Percentiles rank a stretch among this genome's conserved stretches.
Conservation (phyloP, 176 grass and related monocot genomes). For the Triticum urartu region DNA sequence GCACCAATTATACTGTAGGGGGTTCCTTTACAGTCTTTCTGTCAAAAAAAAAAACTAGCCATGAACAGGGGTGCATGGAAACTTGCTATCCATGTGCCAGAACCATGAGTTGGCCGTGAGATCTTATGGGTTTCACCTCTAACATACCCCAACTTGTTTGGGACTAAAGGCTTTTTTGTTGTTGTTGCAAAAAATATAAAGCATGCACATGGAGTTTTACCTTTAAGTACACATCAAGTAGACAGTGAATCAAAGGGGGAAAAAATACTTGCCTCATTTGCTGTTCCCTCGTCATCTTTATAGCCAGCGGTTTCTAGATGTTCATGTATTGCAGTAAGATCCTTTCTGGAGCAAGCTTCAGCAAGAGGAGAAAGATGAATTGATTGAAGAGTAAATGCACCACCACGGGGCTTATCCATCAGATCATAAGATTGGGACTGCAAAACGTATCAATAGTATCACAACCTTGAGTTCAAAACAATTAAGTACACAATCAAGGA, state of each 20-base stretch:
- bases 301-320: conserved; percentile 79
- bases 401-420: conserved; percentile 61
- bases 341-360: conserved; percentile 87
- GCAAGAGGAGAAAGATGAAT: conserved; percentile 77
- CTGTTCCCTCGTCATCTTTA: conserved; percentile 83
- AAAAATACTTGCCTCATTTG: conserved; percentile 65
- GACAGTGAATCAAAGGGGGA: neutral
- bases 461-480: neutral
- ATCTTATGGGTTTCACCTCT: no score
- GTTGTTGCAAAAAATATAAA: neutral
- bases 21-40: no score
- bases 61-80: no score
- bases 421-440: conserved; percentile 75
- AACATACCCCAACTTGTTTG: no score
- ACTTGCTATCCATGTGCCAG: no score
- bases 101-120: no score
- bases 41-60: no score
- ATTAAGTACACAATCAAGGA: conserved; percentile 10
- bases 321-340: conserved; percentile 94
- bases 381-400: conserved; percentile 56
- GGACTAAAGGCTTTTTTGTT: no score
- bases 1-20: no score
- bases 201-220: neutral
- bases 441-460: conserved; percentile 28
- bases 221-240: conserved; percentile 11